phyloP scores from a whole-genome alignment of 257 asterid genomes.

The Osmanthus fragrans region DNA sequence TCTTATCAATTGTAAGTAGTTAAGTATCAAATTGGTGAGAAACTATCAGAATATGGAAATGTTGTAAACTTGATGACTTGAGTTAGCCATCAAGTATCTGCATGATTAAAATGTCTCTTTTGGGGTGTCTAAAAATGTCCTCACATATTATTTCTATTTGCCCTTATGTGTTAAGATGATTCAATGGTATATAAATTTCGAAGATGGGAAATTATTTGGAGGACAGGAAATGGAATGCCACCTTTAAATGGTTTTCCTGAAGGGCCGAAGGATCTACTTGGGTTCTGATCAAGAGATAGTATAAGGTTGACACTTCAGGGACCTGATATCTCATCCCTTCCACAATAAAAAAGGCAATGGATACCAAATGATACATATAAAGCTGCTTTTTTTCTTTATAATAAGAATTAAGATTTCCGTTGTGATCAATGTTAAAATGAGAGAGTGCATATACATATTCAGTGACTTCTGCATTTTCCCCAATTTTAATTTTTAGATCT shows the following conservation, averaged over 20 bases:
- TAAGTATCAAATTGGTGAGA: neutral
- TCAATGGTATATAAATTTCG: neutral
- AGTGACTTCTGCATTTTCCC: neutral
- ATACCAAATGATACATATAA: too few relatives aligned
- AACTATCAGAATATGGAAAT: neutral
- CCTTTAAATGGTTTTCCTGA: neutral
- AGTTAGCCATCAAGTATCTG: neutral
- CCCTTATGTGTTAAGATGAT: neutral
- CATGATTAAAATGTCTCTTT: neutral
- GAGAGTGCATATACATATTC: neutral
- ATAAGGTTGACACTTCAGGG: neutral
- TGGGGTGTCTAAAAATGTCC: neutral
- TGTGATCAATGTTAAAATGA: neutral
- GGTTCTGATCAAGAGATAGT: constrained; percentile 17
- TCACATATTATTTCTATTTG: neutral
- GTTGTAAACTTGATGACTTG: neutral
- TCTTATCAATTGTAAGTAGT: too few relatives aligned
- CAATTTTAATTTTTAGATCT: neutral
- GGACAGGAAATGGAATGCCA: neutral
- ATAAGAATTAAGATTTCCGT: neutral
- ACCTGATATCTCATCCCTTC: neutral
- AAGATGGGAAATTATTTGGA: neutral
- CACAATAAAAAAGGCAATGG: neutral
- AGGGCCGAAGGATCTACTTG: neutral
- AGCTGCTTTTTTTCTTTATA: neutral